Base-by-base conservation (phyloP, 768 basidiomycete species). In the Rhizopogon sp. region DNA sequence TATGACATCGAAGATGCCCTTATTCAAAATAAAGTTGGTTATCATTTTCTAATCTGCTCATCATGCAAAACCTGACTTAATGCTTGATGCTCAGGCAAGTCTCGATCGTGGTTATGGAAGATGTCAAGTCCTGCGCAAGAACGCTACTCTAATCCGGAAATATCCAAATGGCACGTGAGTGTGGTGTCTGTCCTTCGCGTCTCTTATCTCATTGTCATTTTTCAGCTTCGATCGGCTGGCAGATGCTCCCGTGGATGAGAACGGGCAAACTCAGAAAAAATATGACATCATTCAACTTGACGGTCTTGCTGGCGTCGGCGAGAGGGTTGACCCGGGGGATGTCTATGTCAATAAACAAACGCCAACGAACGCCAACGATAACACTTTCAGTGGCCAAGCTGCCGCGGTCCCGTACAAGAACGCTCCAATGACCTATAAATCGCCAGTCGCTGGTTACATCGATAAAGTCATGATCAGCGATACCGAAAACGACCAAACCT, bases 1-100 rank as follows among this genome's bases (percentile, higher is more conserved):
- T 99, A 98, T 69, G 97, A 99, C 78, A 99, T 99, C 60, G 97
- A 99, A 75, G 97, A 99, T 69, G 97, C 97, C 3, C 77, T 98
- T 53, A 98, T 99, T 63, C 77, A 96, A 56, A 99, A 99, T 71
- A 93, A 87, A 77, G 92, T 85, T 50, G 43, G 76, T 50, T 37
- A 54, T 47, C 53, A 9, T 42, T 46, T 46, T 52, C 29, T 42
- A 61, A 52, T 49, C 51, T 41, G 29, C 31, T 37, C 37, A 56
- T 29, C 35, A 40, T 9, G 33, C 43, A 25, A 8, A 39, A 50
- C 60, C 43, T 53, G 46, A 51, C 45, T 56, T 55, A 11, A 40
- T 53, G 25, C 43, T 45, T n/a, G 7, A 53, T 28, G 20, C 40
- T 39, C 61, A 95, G 89, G 93, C 96, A 5, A 94, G 93, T 70